A percentile compares a stretch with the other conserved stretches of the same genome.
phyloP scores from a whole-genome alignment of 208 protist species.

The Angomonas desouzai region DNA sequence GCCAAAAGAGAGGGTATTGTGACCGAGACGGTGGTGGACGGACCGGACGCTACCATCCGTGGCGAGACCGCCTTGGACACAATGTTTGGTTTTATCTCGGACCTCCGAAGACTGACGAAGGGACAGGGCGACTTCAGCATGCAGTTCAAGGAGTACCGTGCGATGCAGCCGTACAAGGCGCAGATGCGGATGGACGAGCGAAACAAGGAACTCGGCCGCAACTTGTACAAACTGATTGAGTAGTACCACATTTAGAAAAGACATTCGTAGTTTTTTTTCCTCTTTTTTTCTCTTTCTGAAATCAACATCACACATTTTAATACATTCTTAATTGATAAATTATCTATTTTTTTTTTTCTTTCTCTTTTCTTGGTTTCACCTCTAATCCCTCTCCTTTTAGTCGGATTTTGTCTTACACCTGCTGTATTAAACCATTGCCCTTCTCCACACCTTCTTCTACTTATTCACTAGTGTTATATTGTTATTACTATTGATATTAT shows the following conservation, averaged over 20 bases:
- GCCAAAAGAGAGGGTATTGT: conserved; percentile 85
- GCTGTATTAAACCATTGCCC: neutral
- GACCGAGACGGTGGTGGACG: conserved; percentile 79
- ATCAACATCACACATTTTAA: conserved; percentile 1
- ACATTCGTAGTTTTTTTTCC: conserved; percentile 10
- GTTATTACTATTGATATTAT: too few relatives aligned
- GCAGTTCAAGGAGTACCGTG: conserved; percentile 90
- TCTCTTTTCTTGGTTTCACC: conserved; percentile 10
- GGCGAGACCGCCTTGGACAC: conserved; percentile 89
- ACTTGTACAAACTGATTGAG: conserved; percentile 57
- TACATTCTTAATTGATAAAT: too few relatives aligned
- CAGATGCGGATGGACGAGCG: conserved; percentile 88
- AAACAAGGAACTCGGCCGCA: conserved; percentile 78
- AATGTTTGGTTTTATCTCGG: conserved; percentile 93
- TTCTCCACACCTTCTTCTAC: conserved; percentile 10
- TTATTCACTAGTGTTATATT: too few relatives aligned
- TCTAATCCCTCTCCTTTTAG: too few relatives aligned
- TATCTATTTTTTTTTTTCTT: too few relatives aligned
- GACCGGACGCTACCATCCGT: conserved; percentile 78
- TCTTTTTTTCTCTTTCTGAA: conserved; percentile 19
- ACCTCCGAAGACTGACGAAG: conserved; percentile 89
- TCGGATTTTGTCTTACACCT: too few relatives aligned
- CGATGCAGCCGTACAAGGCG: conserved; percentile 88
- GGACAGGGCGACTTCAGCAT: conserved; percentile 92
- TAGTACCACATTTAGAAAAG: conserved; percentile 18